Base-by-base conservation (phyloP, 768 basidiomycete species). In the Suillus weaverae region DNA sequence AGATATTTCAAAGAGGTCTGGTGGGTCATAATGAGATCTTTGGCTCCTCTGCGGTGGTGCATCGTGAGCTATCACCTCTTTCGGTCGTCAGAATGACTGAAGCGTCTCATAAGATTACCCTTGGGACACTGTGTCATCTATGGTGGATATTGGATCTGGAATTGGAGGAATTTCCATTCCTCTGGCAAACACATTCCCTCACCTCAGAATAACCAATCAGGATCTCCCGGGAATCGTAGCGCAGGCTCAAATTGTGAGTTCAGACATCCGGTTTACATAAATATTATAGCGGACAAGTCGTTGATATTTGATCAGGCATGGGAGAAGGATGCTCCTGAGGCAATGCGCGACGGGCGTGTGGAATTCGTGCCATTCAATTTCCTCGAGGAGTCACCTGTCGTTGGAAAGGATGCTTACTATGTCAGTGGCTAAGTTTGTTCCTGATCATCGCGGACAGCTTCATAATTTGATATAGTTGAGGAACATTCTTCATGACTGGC, bases 401-500 rank as follows among this genome's bases (percentile, higher is more conserved):
- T 64, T 36, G 70, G 55, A 10, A 64, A 65, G 41, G 73, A 73
- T 35, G 71, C 62, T 10, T 74, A 74, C 43, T 74, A 73, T 48
- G 73, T 74, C 32, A 33, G 53, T 43, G 30, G 18, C 32, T 20
- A 33, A 30, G n/a, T 39, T 30, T 32, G 2, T 56, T 50, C 35
- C 26, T 32, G 18, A 36, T 30, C n/a, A 10, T 46, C 26, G 8
- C 32, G 9, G 51, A 44, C 8, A 3, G 2, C 33, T 30, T 33
- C 18, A 53, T 20, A 16, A 51, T 22, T 3, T 53, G 41, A 10
- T 33, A 33, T 54, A 73, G 72, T 68, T 73, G 55, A 72, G 73
- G 26, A 68, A 70, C 56, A 71, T 75, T 48, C 69, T 75, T 26
- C 79, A 78, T 39, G 73, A 80, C 66, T 80, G 78, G 80, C 75